A percentile compares a stretch with the other conserved stretches of the same genome.
Conservation (phyloP, 2,329 filamentous ascomycete genomes). For the Epichloe festucae region DNA sequence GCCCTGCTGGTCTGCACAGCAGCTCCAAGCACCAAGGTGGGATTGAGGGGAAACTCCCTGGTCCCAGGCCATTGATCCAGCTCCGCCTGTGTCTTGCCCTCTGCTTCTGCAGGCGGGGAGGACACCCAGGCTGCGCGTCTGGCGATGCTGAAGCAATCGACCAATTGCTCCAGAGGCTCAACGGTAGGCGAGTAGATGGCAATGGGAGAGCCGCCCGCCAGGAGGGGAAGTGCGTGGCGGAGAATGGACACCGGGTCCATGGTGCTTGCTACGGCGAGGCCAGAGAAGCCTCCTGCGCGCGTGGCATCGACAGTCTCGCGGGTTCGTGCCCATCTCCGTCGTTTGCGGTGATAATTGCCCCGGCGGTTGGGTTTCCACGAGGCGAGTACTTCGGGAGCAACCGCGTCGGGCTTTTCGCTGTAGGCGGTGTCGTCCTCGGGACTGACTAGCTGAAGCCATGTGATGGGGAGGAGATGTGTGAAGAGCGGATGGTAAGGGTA, state of each 20-base stretch:
- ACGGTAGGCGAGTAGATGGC: slow-evolving; percentile 74
- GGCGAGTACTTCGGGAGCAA: slow-evolving; percentile 48
- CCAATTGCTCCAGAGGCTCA: slow-evolving; percentile 64
- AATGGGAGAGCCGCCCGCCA: slow-evolving; percentile 71
- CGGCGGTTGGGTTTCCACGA: slow-evolving; percentile 71
- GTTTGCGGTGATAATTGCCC: slow-evolving; percentile 79
- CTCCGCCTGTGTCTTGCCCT: slow-evolving; percentile 32
- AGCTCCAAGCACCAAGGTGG: slow-evolving; percentile 66
- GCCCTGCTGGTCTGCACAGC: slow-evolving; percentile 70
- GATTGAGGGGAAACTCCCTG: slow-evolving; percentile 79
- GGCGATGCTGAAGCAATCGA: slow-evolving; percentile 73
- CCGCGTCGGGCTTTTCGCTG: slow-evolving; percentile 45
- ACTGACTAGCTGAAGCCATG: slow-evolving; percentile 81
- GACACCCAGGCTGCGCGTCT: slow-evolving; percentile 64
- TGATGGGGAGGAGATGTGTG: slow-evolving; percentile 68
- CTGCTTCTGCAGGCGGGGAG: slow-evolving; percentile 32
- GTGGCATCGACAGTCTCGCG: slow-evolving; percentile 63
- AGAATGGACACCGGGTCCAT: slow-evolving; percentile 74
- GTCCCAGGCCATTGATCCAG: slow-evolving; percentile 45
- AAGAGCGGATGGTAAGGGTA: slow-evolving; percentile 63
- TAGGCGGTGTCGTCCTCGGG: slow-evolving; percentile 67
- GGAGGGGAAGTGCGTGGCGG: slow-evolving; percentile 61
- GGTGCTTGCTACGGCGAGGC: slow-evolving; percentile 65
- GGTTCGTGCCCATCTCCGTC: slow-evolving; percentile 64
- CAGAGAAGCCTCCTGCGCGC: slow-evolving; percentile 64